A percentile compares a stretch with the other conserved stretches of the same genome.
Conservation (phyloP, 768 basidiomycete species). For the Tricholomella constricta region DNA sequence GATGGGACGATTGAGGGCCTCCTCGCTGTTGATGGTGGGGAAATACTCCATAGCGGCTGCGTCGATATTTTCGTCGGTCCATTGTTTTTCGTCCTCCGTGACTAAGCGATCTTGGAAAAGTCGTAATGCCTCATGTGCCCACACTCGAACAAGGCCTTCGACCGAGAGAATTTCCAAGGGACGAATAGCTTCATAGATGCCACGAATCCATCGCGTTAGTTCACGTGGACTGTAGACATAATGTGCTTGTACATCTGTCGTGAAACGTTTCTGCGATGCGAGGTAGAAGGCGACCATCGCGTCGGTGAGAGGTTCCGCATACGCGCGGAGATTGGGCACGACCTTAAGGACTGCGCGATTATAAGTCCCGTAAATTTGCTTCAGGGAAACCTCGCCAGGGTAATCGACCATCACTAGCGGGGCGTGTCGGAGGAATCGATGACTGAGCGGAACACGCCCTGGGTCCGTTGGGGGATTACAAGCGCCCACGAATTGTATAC, state of each 20-base stretch:
- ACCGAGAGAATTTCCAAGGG: conserved; percentile 92
- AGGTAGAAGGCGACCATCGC: conserved; percentile 98
- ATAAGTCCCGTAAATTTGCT: conserved; percentile 98
- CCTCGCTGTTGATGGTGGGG: conserved; percentile 86
- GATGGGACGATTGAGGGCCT: conserved; percentile 87
- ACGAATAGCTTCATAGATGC: conserved; percentile 95
- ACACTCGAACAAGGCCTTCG: conserved; percentile 93
- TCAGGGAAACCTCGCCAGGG: conserved; percentile 94
- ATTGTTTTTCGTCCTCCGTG: conserved; percentile 85
- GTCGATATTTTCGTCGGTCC: conserved; percentile 96
- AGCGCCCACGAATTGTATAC: conserved; percentile 99
- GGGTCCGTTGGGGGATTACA: conserved; percentile 99
- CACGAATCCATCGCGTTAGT: conserved; percentile 95
- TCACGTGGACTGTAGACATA: conserved; percentile 99
- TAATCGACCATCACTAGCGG: conserved; percentile 99
- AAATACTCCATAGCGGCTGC: conserved; percentile 83
- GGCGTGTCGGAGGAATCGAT: conserved; percentile 96
- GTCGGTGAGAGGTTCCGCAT: conserved; percentile 91
- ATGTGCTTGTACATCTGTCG: conserved; percentile 96
- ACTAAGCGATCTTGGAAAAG: conserved; percentile 98
- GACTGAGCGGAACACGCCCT: conserved; percentile 96
- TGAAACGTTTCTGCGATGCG: conserved; percentile 92
- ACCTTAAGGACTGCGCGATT: conserved; percentile 96
- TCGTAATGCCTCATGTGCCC: conserved; percentile 97
- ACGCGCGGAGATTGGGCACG: conserved; percentile 88